Base-by-base conservation (phyloP, 1,139 yeast genomes). In the Yamadazyma conglobata region DNA sequence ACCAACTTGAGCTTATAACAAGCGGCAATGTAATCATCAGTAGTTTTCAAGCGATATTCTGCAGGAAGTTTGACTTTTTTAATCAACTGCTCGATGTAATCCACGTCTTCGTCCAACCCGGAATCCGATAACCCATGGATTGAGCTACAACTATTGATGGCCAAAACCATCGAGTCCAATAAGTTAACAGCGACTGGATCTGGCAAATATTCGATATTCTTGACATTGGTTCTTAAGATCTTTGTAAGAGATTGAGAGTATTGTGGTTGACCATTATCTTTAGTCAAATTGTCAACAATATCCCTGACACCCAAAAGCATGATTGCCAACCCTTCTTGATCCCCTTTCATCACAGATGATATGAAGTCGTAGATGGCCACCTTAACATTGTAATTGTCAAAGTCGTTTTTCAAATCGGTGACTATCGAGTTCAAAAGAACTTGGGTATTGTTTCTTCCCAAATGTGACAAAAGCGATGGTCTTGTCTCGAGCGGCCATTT, bases 261-360 rank as follows among this genome's bases (percentile, higher is more conserved):
- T 10, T 15, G n/a, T 2, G 27, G 14, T 25, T 43, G 43, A 34
- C 49, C 39, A 22, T 34, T 39, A 19, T 30, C 37, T 23, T 49
- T 47, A 2, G 54, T 50, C 28, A 57, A 48, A 30, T 61, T 67
- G 1, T 64, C 52, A 38, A 66, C 68, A 4, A 64, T 74, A 40
- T 79, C 81, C 37, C 74, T 61, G 2, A 95, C 95, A 29, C 86
- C 82, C 25, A 87, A 64, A 39, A 91, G 75, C 26, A 85, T 64
- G 30, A 85, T 83, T 1, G 95, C 72, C 18, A 89, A 59, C 1
- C 97, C 97, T 50, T 88, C 94, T 58, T 91, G 96, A 35, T 80
- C 76, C 6, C 86, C 79, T 41, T 73, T 76, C 69, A 85, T 70
- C 5, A 86, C 80, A 0, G 88, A 70, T n/a, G 91, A 72, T 38